Base-by-base conservation (phyloP, 495 filamentous ascomycete species). In the Lineolata rhizophorae region DNA sequence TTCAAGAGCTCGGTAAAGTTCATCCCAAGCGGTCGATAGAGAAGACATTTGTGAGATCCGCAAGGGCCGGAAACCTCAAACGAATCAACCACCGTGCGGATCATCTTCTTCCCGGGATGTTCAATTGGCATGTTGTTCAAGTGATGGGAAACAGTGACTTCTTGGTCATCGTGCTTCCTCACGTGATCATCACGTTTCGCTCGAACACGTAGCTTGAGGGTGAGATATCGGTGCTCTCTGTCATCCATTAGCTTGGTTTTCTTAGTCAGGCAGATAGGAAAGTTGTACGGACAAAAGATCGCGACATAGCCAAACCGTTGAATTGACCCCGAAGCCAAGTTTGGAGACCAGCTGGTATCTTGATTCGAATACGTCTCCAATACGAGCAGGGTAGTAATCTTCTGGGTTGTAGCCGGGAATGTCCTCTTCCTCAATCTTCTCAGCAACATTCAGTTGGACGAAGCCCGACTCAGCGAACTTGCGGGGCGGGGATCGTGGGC, bases 241-340 rank as follows among this genome's bases (percentile, higher is more conserved):
- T n/a, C n/a, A n/a, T n/a, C n/a, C n/a, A 30, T 30, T 13, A 13
- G 29, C 29, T 30, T 12, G 19, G 19, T 16, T 33, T 33, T 33
- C 18, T 20, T 33, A 33, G 31, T 33, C n/a, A 33, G 2, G 20
- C 31, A 33, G 15, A 33, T n/a, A 16, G 17, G 18, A 33, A 35
- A 12, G n/a, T n/a, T n/a, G n/a, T n/a, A 47, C 55, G 41, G 50
- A 56, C 56, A 50, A 43, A 30, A 68, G 49, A 52, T 67, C 62
- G 18, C 53, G 52, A 31, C 54, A 57, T 17, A 70, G 50, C 62
- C 62, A 65, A 11, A 57, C 49, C 1, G 58, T 64, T 5, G 59
- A 63, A 20, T 30, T 42, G 4, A 45, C 40, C 2, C 58, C 60
- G 43, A 45, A 62, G 13, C 60, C 58, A 14, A 66, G 43, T 39